Percentiles rank a stretch among this genome's conserved stretches.
These are phyloP conservation scores for Globisporangium paddicum DNA, from an alignment of 352 stramenopile species.

Conservation along the genomic window DNA sequence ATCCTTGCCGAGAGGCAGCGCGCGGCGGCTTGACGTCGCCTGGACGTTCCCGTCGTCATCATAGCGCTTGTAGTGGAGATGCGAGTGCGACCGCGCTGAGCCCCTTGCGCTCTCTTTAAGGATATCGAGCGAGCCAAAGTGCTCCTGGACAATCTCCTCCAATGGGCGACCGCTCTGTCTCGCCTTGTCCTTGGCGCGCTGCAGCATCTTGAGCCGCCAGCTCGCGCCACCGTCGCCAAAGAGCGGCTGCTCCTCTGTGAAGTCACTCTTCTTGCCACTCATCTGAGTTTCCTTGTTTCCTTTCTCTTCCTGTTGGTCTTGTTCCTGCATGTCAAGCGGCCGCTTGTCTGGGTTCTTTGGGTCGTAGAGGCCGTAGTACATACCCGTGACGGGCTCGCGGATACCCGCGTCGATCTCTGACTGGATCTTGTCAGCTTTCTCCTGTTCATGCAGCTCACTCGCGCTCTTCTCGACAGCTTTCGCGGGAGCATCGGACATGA, in stretches of 20 bases:
- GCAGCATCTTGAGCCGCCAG: constrained; percentile 82
- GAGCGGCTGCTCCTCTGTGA: constrained; percentile 22
- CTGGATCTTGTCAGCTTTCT: constrained; percentile 57
- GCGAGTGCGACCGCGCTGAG: constrained; percentile 44
- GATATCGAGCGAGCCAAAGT: constrained; percentile 49
- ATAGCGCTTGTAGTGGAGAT: constrained; percentile 68
- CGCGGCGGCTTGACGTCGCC: constrained; percentile 1
- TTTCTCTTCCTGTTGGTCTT: constrained; percentile 13
- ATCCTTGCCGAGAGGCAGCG: constrained; percentile 43
- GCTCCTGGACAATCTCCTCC: constrained; percentile 55
- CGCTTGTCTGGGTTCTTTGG: constrained; percentile 62
- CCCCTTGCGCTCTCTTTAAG: constrained; percentile 47
- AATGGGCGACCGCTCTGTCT: constrained; percentile 42
- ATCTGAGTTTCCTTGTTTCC: constrained; percentile 5
- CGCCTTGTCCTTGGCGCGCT: constrained; percentile 60
- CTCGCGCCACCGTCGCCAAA: constrained; percentile 76
- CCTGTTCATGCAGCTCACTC: constrained; percentile 33
- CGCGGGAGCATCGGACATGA: constrained; percentile 25
- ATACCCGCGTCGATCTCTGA: constrained; percentile 71
- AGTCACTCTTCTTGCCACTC: background rate
- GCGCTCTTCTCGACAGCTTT: constrained; percentile 31
- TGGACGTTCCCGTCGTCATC: constrained; percentile 15
- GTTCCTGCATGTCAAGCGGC: constrained; percentile 6
- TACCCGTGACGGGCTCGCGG: constrained; percentile 69
- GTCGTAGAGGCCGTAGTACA: constrained; percentile 79